Base-by-base conservation (phyloP, 2,329 filamentous ascomycete genomes). In the Venturia pyrina region DNA sequence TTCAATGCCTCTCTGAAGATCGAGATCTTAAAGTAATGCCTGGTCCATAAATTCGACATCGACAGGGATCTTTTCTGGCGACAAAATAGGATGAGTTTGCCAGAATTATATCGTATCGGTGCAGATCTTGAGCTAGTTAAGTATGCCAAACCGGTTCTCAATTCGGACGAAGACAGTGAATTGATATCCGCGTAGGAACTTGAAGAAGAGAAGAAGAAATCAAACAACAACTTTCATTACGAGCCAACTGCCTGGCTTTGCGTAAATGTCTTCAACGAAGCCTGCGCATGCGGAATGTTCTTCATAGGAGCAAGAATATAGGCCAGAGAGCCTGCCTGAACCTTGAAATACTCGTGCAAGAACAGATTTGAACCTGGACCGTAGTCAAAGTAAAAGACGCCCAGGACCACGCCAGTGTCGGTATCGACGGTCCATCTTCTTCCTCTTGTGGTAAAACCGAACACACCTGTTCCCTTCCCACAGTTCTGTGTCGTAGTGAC, bases 271-370 rank as follows among this genome's bases (percentile, higher is more conserved):
- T 64, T 56, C 32, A 46, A 10, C 62, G 62, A 43, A 37, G 62
- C 62, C 62, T 64, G 62, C 11, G 43, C 24, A 17, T 53, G 32
- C 15, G 62, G 62, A 53, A 64, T 64, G 17, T 56, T 56, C 44
- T 65, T 60, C 63, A 65, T 65, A 40, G 63, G 48, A 19, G 63
- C 63, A 62, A 59, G 43, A 15, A 65, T 60, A 40, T 57, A 40
- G 32, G 40, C 37, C 32, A 65, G 17, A 48, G 24, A 62, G n/a
- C 48, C 63, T 32, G 48, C 48, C 34, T 65, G 44, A 32, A 65
- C 50, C 63, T 65, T 65, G 53, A 65, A 65, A 13, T 65, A 65
- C 21, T 65, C 63, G 40, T 65, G 63, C 40, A 65, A 46, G 60
- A 62, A 62, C 21, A 62, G 60, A 19, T 62, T 62, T 21, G 3